phyloP scores from a whole-genome alignment of 2,329 filamentous ascomycete species.

The Colletotrichum australisinense region DNA sequence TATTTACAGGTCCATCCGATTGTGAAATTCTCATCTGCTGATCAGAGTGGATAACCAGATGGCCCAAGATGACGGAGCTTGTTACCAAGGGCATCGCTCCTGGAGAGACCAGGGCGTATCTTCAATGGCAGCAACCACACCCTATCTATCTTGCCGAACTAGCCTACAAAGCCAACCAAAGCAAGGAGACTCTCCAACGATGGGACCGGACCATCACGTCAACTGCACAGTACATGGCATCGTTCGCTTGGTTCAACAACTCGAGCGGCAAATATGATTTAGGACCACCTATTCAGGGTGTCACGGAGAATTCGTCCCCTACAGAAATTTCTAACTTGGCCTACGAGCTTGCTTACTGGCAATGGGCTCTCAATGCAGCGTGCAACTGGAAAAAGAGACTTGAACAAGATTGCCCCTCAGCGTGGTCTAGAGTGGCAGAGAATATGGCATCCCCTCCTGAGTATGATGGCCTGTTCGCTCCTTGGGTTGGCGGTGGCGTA shows the following conservation, averaged over 20 bases:
- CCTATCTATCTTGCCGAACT: slow-evolving; percentile 69
- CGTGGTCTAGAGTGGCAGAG: slow-evolving; percentile 61
- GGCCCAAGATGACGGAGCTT: slow-evolving; percentile 50
- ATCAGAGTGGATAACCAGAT: slow-evolving; percentile 37
- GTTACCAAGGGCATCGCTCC: slow-evolving; percentile 42
- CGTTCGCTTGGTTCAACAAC: slow-evolving; percentile 65
- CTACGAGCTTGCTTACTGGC: slow-evolving; percentile 71
- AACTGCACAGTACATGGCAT: slow-evolving; percentile 69
- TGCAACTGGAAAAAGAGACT: slow-evolving; percentile 62
- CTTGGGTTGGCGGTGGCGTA: slow-evolving; percentile 61
- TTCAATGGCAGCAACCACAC: slow-evolving; percentile 73
- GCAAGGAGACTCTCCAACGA: slow-evolving; percentile 53
- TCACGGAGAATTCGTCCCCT: slow-evolving; percentile 67
- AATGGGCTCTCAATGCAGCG: slow-evolving; percentile 68
- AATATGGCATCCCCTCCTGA: slow-evolving; percentile 64
- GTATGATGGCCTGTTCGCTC: slow-evolving; percentile 59
- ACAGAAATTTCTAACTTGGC: slow-evolving; percentile 67
- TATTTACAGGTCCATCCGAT: too few species aligned
- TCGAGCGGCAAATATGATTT: slow-evolving; percentile 62
- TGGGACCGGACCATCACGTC: slow-evolving; percentile 65
- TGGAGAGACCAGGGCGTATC: slow-evolving; percentile 68
- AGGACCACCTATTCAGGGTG: slow-evolving; percentile 57
- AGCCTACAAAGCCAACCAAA: slow-evolving; percentile 41
- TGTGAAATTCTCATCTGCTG: too few species aligned
- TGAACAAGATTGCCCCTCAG: slow-evolving; percentile 50